Evolutionary conservation across 805 yeast genomes (phyloP).

Genomic region (Starmerella khaoyaiensis): DNA sequence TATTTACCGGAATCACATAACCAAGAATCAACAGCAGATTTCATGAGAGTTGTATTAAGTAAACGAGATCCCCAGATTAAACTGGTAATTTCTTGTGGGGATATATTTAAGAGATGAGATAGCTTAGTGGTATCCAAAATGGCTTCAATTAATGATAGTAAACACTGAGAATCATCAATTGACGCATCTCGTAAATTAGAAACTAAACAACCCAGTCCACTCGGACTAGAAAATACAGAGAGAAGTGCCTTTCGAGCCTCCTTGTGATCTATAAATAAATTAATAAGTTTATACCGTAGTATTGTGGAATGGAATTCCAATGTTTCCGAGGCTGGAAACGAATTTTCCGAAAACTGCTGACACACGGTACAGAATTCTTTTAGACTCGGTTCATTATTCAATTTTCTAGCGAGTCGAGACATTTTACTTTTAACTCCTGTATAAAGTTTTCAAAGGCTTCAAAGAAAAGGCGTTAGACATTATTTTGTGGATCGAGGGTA

Average conservation of each 20-base stretch:
- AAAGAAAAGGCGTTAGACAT: no score
- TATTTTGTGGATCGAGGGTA: no score
- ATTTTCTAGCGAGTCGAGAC: no score
- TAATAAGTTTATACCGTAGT: constrained; percentile 4
- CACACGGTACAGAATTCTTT: background rate
- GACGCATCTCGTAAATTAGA: constrained; percentile 8
- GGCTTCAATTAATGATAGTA: constrained; percentile 3
- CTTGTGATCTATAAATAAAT: background rate
- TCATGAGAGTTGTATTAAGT: constrained; percentile 2
- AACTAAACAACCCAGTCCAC: constrained; percentile 11
- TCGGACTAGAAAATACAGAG: constrained; percentile 5
- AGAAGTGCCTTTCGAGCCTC: background rate
- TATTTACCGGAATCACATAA: constrained; percentile 15
- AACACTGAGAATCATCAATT: background rate
- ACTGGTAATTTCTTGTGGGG: background rate
- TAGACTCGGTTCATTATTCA: constrained; percentile 1
- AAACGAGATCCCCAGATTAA: constrained; percentile 17
- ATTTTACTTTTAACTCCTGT: no score
- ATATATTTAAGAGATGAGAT: background rate
- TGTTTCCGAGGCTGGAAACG: no score
- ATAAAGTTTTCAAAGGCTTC: no score
- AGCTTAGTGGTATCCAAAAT: background rate
- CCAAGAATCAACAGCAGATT: constrained; percentile 11
- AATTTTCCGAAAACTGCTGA: background rate
- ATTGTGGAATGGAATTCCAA: constrained; percentile 10